These are phyloP conservation scores for Saccharum spontaneum DNA, from an alignment of 176 grass and related monocot species.

Conservation along the genomic window DNA sequence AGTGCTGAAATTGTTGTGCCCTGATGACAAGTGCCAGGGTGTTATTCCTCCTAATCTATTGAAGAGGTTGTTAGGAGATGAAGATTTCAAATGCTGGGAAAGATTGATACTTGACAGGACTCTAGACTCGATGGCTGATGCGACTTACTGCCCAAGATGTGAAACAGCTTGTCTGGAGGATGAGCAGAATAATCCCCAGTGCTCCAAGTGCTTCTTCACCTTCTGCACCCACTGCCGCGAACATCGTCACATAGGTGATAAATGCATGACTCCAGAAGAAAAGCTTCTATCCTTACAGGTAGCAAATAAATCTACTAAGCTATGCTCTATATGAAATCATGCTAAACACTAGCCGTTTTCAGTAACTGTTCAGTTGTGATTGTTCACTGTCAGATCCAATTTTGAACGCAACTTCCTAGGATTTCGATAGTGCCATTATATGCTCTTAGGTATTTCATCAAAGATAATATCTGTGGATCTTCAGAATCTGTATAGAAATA, in stretches of 20 bases:
- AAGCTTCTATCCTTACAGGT: conserved; percentile 59
- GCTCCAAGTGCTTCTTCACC: conserved; percentile 54
- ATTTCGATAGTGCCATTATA: not conserved
- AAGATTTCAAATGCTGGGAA: conserved; percentile 55
- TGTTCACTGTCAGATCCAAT: not conserved
- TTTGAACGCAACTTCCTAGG: conserved; percentile 9
- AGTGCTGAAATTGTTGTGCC: conserved; percentile 47
- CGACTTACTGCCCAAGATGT: conserved; percentile 63
- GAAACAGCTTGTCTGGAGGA: conserved; percentile 54
- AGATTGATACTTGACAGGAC: conserved; percentile 50
- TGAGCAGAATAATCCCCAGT: conserved; percentile 42
- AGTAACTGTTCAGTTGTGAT: not conserved
- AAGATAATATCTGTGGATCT: not conserved
- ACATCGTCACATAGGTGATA: conserved; percentile 42
- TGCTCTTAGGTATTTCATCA: not conserved
- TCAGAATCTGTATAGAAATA: not conserved
- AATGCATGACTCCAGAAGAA: conserved; percentile 48
- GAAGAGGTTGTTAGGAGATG: conserved; percentile 45
- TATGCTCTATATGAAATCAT: not conserved
- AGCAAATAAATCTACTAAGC: not conserved
- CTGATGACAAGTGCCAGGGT: conserved; percentile 30
- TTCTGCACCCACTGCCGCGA: conserved; percentile 50
- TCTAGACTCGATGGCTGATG: conserved; percentile 58
- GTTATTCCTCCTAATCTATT: conserved; percentile 51
- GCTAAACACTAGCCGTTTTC: not conserved